Percentiles rank a stretch among this genome's conserved stretches.
phyloP scores from a whole-genome alignment of 768 basidiomycete species.

The Leccinum arenicola region DNA sequence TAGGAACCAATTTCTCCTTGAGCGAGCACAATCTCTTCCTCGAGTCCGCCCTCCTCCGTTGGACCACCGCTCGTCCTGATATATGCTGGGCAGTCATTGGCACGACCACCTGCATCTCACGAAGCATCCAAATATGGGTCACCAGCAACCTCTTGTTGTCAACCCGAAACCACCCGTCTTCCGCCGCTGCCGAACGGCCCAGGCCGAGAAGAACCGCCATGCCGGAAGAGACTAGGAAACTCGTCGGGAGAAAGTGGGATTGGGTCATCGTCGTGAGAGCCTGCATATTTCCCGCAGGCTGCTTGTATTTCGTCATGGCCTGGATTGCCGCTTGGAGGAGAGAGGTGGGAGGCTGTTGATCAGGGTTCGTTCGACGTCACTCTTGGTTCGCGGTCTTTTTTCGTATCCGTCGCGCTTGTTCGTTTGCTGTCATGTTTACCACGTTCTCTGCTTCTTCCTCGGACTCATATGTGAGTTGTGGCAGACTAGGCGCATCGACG shows the following conservation, averaged over 20 bases:
- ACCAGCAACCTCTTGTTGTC: conserved; percentile 72
- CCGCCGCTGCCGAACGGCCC: conserved; percentile 19
- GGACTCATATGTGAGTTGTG: not conserved
- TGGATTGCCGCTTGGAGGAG: conserved; percentile 53
- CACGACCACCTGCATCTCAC: conserved; percentile 80
- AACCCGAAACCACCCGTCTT: conserved; percentile 3
- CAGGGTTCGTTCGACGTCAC: too few species aligned
- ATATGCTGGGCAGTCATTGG: conserved; percentile 88
- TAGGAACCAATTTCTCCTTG: conserved; percentile 20
- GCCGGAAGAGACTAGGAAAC: conserved; percentile 20
- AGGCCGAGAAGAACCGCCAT: conserved; percentile 15
- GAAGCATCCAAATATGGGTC: conserved; percentile 92
- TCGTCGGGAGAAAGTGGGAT: conserved; percentile 69
- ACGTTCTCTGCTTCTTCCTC: not conserved
- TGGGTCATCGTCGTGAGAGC: conserved; percentile 69
- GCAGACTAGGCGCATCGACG: not conserved
- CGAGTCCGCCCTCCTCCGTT: conserved; percentile 30
- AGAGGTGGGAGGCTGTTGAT: conserved; percentile 26
- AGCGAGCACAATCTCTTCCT: conserved; percentile 13
- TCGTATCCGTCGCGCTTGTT: not conserved
- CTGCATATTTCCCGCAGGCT: conserved; percentile 71
- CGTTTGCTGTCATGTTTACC: not conserved
- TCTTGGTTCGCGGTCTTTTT: not conserved
- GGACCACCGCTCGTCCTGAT: conserved; percentile 67
- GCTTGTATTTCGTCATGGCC: conserved; percentile 77